Evolutionary conservation across 164 flowering plant species (phyloP).

Genomic region (Berberis vulgaris): DNA sequence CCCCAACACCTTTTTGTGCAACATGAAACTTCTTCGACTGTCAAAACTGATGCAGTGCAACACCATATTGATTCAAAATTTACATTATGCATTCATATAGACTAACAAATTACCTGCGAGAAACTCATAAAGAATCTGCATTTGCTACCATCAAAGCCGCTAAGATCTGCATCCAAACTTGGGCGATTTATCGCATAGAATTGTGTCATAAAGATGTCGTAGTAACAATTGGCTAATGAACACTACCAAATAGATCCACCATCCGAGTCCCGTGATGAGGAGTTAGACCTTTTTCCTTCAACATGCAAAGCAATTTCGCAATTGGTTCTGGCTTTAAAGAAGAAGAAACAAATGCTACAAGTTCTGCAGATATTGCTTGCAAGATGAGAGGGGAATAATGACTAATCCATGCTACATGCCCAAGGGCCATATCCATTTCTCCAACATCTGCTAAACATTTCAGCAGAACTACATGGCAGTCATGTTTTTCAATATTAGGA

Average conservation of each 20-base stretch:
- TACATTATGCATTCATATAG: neutral
- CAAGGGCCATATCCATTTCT: conserved; percentile 40
- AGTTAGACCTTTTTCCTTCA: conserved; percentile 19
- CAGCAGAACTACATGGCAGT: conserved; percentile 47
- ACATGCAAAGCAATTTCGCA: conserved; percentile 27
- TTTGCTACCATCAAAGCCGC: neutral
- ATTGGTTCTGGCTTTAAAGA: conserved; percentile 38
- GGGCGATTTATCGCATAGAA: neutral
- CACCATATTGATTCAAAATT: no score
- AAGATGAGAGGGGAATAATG: conserved; percentile 33
- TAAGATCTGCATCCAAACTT: neutral
- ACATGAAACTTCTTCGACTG: no score
- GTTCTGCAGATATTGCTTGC: conserved; percentile 36
- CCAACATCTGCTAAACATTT: conserved; percentile 51
- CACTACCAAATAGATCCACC: conserved; percentile 10
- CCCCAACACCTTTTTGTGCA: no score
- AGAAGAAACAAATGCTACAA: conserved; percentile 46
- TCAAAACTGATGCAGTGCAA: no score
- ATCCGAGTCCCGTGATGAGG: conserved; percentile 16
- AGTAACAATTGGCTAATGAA: neutral
- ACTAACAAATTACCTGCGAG: neutral
- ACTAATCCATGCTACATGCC: conserved; percentile 44
- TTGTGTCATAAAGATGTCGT: neutral
- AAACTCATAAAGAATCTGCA: neutral
- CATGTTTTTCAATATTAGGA: conserved; percentile 17